Evolutionary conservation across 2,329 filamentous ascomycete species (phyloP).

Genomic region (Byssothecium circinans): DNA sequence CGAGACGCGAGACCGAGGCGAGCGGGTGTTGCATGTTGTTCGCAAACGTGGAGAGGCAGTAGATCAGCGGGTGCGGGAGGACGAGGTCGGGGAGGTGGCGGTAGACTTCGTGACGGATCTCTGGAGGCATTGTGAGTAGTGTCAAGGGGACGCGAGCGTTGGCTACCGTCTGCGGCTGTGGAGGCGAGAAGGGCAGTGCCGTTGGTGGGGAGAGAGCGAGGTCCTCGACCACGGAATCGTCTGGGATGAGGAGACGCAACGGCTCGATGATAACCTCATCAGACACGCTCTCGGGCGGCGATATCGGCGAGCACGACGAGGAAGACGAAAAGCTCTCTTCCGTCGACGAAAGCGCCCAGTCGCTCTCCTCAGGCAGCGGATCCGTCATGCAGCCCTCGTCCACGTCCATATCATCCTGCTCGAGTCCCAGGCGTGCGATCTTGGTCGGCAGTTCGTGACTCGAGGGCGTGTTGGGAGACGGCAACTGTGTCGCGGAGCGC

Average conservation of each 20-base stretch:
- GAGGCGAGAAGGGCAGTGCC: conserved; percentile 13
- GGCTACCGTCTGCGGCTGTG: neutral
- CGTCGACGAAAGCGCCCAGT: conserved; percentile 17
- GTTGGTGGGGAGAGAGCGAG: conserved; percentile 28
- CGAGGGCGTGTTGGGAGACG: conserved; percentile 37
- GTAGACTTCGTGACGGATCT: conserved; percentile 44
- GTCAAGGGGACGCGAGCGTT: conserved; percentile 20
- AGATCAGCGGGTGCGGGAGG: conserved; percentile 40
- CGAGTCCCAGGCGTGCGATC: conserved; percentile 32
- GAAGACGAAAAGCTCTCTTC: conserved; percentile 22
- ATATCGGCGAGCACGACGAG: conserved; percentile 23
- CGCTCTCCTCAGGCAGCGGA: conserved; percentile 18
- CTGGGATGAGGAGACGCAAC: conserved; percentile 16
- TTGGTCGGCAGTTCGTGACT: conserved; percentile 39
- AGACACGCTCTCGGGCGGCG: conserved; percentile 20
- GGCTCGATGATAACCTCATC: conserved; percentile 24
- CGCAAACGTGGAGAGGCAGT: conserved; percentile 45
- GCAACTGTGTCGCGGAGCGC: conserved; percentile 41
- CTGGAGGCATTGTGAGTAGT: conserved; percentile 40
- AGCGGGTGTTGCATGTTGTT: conserved; percentile 43
- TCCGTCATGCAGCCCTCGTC: conserved; percentile 28
- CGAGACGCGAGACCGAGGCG: conserved; percentile 37
- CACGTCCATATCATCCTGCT: conserved; percentile 16
- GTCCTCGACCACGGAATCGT: conserved; percentile 31
- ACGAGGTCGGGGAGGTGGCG: conserved; percentile 40